Conservation (phyloP, 805 yeast species). For the Saccharomyces paradoxus region DNA sequence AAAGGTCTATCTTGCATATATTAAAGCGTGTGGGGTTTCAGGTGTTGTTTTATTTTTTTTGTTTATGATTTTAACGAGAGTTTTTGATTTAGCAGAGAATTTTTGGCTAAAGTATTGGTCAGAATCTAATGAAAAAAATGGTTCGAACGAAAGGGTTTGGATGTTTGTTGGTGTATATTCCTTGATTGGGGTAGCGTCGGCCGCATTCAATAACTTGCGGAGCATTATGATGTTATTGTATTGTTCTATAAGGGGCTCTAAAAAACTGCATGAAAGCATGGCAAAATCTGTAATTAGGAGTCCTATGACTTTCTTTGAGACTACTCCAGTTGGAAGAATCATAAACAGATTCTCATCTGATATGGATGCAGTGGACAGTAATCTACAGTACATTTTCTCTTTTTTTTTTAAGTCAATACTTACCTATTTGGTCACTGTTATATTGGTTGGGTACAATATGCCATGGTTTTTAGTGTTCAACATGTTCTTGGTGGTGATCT, state of each 20-base stretch:
- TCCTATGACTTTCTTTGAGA: constrained; percentile 62
- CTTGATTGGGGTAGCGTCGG: constrained; percentile 45
- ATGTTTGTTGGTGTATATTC: constrained; percentile 49
- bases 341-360: constrained; percentile 60
- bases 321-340: constrained; percentile 61
- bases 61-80: constrained; percentile 30
- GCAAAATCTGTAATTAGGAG: constrained; percentile 44
- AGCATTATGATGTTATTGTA: constrained; percentile 43
- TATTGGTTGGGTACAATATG: constrained; percentile 44
- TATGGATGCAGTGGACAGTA: constrained; percentile 47
- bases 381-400: constrained; percentile 46
- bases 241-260: constrained; percentile 51
- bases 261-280: constrained; percentile 48
- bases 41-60: constrained; percentile 40
- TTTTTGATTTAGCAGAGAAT: constrained; percentile 38
- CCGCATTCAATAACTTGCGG: constrained; percentile 39
- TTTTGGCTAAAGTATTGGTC: constrained; percentile 69
- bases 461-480: constrained; percentile 48
- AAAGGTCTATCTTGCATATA: constrained; percentile 45
- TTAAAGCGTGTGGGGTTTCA: constrained; percentile 47
- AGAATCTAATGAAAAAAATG: constrained; percentile 38
- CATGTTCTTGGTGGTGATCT: constrained; percentile 40
- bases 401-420: constrained; percentile 39
- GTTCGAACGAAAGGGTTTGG: constrained; percentile 36
- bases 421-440: constrained; percentile 41